Evolutionary conservation across 306 rosid genomes (phyloP), one percentile per base, ranked within the genome.

Genomic region (Citrullus mucosospermus): DNA sequence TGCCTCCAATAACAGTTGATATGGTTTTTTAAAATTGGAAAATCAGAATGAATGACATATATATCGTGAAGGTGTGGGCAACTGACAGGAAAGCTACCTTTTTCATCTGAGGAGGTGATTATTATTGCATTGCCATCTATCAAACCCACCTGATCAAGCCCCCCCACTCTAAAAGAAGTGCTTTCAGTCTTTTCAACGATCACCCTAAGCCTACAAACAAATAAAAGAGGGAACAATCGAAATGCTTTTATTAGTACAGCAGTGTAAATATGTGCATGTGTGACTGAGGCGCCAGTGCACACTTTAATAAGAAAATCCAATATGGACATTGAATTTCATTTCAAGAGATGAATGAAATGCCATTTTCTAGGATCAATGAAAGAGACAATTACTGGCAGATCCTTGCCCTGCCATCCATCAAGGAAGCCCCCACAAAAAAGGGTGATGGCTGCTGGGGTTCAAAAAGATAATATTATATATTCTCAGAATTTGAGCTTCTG

Each of bases 401-500:
- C 39, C 72, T 56, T 56, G 14, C 69, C 50, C 82, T 57, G 67
- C 50, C 83, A 75, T 67, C 58, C 56, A 71, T 70, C 55, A 41
- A 43, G 25, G 78, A 79, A 79, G 63, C 74, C 84, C 77, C 66
- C 80, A 72, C 57, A 28, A 25, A 43, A 32, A 80, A 83, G 81
- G 80, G 81, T 72, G 65, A 30, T 46, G 53, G 77, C 79, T 82
- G 85, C 58, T 78, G 70, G 74, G 79, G 84, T 79, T 84, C 84
- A 61, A 84, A 69, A 46, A 77, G 78, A 56, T 72, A 43, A 61
- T 20, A 60, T 41, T 71, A 51, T 32, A 51, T 30, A 53, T 30
- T 72, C 46, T 46, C 76, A 41, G 36, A 69, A 69, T 44, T 69
- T 70, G 55, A 51, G 48, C 62, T 53, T 9, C 25, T 53, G 17